Evolutionary conservation across 768 basidiomycete species (phyloP).

Genomic region (Leccinum subtestaceum): DNA sequence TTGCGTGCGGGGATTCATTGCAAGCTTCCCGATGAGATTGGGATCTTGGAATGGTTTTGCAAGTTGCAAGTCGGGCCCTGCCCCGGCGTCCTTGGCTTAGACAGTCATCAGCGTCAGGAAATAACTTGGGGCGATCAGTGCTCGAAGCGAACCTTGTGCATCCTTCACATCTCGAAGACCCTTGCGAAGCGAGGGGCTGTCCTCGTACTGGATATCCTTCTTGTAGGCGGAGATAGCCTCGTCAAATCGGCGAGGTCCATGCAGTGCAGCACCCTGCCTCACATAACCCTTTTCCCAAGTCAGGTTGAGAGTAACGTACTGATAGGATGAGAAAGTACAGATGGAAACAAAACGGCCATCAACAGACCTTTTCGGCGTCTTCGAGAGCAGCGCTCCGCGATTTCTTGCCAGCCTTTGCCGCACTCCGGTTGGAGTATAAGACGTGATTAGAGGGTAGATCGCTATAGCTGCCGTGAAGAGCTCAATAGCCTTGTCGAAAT

Average conservation of each 20-base stretch:
- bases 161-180: conserved; percentile 87
- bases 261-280: conserved; percentile 90
- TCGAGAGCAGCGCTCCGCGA: conserved; percentile 72
- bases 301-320: conserved; percentile 80
- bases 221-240: conserved; percentile 87
- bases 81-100: conserved; percentile 37
- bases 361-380: conserved; percentile 83
- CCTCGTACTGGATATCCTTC: conserved; percentile 76
- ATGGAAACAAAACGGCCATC: neutral
- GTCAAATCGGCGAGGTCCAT: conserved; percentile 73
- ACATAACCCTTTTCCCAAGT: conserved; percentile 90
- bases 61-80: conserved; percentile 53
- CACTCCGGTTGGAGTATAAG: conserved; percentile 90
- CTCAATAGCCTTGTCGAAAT: conserved; percentile 86
- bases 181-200: conserved; percentile 77
- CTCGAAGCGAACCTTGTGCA: conserved; percentile 60
- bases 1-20: conserved; percentile 80
- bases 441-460: conserved; percentile 84
- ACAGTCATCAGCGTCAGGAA: conserved; percentile 4
- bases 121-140: neutral
- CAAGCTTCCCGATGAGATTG: conserved; percentile 77
- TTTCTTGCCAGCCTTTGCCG: conserved; percentile 84
- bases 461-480: conserved; percentile 80
- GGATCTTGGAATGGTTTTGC: conserved; percentile 83
- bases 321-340: neutral